Base-by-base conservation (phyloP, 1,139 yeast genomes). In the Maudiozyma humilis region DNA sequence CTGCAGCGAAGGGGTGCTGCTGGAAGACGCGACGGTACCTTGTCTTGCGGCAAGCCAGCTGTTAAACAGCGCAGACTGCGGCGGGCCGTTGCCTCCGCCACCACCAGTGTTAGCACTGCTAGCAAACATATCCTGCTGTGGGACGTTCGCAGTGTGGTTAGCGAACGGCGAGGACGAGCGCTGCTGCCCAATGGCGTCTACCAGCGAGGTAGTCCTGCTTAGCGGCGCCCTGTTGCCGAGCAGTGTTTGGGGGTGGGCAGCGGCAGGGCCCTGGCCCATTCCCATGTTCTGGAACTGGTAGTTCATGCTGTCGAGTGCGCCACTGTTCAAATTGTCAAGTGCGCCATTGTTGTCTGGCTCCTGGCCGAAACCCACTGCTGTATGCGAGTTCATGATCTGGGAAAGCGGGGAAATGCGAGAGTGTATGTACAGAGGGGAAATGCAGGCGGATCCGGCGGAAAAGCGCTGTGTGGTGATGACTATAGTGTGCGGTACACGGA, bases 131-230 rank as follows among this genome's bases (percentile, higher is more conserved):
- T 37, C 42, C 13, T 32, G 39, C 16, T 36, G 17, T 12, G 20
- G 15, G n/a, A 10, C 4, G 5, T 19, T 15, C 13, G 10, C 18
- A 2, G 34, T 31, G 13, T n/a, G 40, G 39, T 48, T 51, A 4
- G 54, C 53, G 27, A 25, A 36, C 18, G 39, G 39, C 19, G 56
- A 52, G 3, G 47, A 40, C 12, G 50, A n/a, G 17, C 54, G 33
- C 39, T 55, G 58, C 20, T 50, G 45, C 13, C 59, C 59, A 2
- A 57, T 37, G 5, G 55, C 48, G 36, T 57, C 61, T 48, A 58
- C 38, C 32, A 58, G 38, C 12, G 61, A 57, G 12, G 54, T 38
- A 1, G 60, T 45, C 35, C 57, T 49, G 18, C 47, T 42, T 35
- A 54, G 36, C 20, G 55, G 52, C 4, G 41, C 19, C 27, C 46